Conservation (phyloP, 768 basidiomycete species). For the Boletus edulis region DNA sequence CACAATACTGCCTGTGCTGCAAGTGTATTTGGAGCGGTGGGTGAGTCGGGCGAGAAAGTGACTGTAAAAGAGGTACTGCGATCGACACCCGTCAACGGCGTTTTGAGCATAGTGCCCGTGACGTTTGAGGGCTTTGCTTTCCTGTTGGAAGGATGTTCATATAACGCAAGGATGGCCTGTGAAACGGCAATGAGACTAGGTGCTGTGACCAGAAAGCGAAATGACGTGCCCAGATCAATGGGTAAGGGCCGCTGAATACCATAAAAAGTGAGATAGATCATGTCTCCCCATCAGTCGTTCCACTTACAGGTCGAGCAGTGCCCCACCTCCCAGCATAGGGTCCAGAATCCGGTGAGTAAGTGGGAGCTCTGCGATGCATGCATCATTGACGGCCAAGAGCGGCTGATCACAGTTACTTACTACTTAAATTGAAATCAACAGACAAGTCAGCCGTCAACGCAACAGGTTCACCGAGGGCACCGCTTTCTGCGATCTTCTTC, state of each 20-base stretch:
- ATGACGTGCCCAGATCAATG: slow-evolving; percentile 66
- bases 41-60: slow-evolving; percentile 54
- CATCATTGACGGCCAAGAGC: not conserved
- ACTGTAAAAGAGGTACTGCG: slow-evolving; percentile 72
- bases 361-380: slow-evolving; percentile 49
- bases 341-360: slow-evolving; percentile 74
- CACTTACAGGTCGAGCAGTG: slow-evolving; percentile 76
- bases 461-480: slow-evolving; percentile 63
- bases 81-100: slow-evolving; percentile 76
- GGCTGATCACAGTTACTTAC: slow-evolving; percentile 34
- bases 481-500: slow-evolving; percentile 59
- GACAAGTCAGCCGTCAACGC: slow-evolving; percentile 76
- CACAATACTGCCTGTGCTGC: slow-evolving; percentile 71
- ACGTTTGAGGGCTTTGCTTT: slow-evolving; percentile 53
- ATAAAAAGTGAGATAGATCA: slow-evolving; percentile 1
- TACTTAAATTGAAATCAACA: slow-evolving; percentile 60
- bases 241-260: slow-evolving; percentile 68
- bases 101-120: slow-evolving; percentile 72
- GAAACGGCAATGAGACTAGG: slow-evolving; percentile 10
- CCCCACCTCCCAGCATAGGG: slow-evolving; percentile 78
- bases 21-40: slow-evolving; percentile 36
- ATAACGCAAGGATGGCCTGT: slow-evolving; percentile 74
- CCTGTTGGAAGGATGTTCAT: slow-evolving; percentile 77
- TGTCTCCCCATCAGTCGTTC: not conserved
- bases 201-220: not conserved